Conservation (phyloP, 2,329 filamentous ascomycete species). For the Ascochyta viciae-villosae region DNA sequence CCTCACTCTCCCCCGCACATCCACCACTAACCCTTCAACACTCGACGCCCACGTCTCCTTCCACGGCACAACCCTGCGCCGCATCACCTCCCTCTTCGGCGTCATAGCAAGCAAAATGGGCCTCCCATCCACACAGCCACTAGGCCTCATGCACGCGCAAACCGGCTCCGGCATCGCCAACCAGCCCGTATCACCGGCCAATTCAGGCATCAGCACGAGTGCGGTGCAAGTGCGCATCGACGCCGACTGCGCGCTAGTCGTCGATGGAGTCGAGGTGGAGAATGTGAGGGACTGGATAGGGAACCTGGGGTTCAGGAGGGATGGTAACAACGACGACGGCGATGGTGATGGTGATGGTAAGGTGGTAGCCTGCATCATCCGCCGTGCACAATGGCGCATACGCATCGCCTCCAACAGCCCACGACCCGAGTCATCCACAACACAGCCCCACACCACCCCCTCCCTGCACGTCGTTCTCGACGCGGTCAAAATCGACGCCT, state of each 20-base stretch:
- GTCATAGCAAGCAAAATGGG: slow-evolving; percentile 84
- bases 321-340: neutral
- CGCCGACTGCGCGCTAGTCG: slow-evolving; percentile 31
- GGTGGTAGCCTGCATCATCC: slow-evolving; percentile 39
- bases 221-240: slow-evolving; percentile 58
- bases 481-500: slow-evolving; percentile 78
- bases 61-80: slow-evolving; percentile 71
- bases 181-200: slow-evolving; percentile 71
- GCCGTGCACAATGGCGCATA: slow-evolving; percentile 50
- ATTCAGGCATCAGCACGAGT: slow-evolving; percentile 73
- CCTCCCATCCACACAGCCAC: slow-evolving; percentile 64
- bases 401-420: slow-evolving; percentile 60
- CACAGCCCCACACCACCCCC: slow-evolving; percentile 33
- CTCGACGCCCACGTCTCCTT: slow-evolving; percentile 67
- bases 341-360: slow-evolving; percentile 25
- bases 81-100: slow-evolving; percentile 76
- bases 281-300: slow-evolving; percentile 22
- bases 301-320: slow-evolving; percentile 23
- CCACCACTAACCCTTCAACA: slow-evolving; percentile 36
- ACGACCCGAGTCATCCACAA: slow-evolving; percentile 21
- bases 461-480: slow-evolving; percentile 74
- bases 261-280: slow-evolving; percentile 33
- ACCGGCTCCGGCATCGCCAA: slow-evolving; percentile 61
- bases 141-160: slow-evolving; percentile 71
- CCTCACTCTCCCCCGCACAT: slow-evolving; percentile 32